Evolutionary conservation across 2,329 filamentous ascomycete genomes (phyloP), one percentile per base, ranked within the genome.

Genomic region (Pleoardoris graminearum): DNA sequence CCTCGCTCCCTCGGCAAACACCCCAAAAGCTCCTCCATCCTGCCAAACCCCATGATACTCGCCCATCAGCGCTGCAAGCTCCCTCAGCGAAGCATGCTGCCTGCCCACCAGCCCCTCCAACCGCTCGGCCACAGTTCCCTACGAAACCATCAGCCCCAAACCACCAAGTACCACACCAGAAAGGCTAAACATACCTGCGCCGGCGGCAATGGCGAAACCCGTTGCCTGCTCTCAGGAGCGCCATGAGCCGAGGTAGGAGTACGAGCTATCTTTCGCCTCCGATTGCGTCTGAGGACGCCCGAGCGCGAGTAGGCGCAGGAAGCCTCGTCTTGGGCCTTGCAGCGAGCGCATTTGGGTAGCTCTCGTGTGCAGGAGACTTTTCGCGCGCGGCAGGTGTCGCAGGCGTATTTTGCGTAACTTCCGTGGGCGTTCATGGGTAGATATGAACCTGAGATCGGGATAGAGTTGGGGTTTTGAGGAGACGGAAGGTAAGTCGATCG

Each of bases 331-430:
- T 39, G 36, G 17, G 3, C 23, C 17, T 35, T 46, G 39, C 45
- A 49, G 7, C 51, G 51, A 25, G 29, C 27, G 29, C 51, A 53
- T 29, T 37, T 43, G 6, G 50, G n/a, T 4, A 27, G 37, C 25
- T 48, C 50, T 27, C 50, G 44, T n/a, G 43, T 43, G 43, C 44
- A 52, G 11, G 42, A 16, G n/a, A 52, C 14, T 37, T 52, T 52
- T 16, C 50, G 43, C 14, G 50, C 27, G 8, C 43, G 50, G 38
- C 50, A 52, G 7, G 25, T 16, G n/a, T 52, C 50, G 22, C 50
- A 52, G 19, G 43, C 30, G 19, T 41, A 45, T 32, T 32, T 39
- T 5, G 45, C 45, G 23, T 38, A 25, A 12, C 7, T 23, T 17
- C 36, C 22, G 17, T 10, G 30, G 4, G 45, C 10, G 16, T 21